Percentiles rank a stretch among this genome's conserved stretches.
These are phyloP conservation scores for Eucalyptus decipiens DNA, from an alignment of 345 rosid species.

Conservation along the genomic window DNA sequence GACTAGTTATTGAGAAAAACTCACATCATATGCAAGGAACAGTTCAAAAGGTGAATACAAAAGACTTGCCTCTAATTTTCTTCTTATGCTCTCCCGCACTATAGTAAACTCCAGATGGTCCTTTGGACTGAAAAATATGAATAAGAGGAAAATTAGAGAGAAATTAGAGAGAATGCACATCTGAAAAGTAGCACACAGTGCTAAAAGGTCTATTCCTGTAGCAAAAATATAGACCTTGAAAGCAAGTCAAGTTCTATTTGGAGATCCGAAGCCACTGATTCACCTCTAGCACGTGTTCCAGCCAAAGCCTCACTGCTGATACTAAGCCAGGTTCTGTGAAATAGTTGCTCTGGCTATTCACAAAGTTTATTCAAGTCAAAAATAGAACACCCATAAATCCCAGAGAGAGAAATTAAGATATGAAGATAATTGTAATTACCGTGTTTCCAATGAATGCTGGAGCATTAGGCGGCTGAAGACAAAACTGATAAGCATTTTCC, in stretches of 20 bases:
- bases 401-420: neutral
- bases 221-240: conserved; percentile 36
- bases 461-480: conserved; percentile 79
- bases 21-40: neutral
- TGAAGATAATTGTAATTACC: conserved; percentile 17
- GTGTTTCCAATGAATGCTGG: conserved; percentile 96
- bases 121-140: conserved; percentile 43
- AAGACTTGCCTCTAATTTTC: conserved; percentile 51
- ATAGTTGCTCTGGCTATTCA: conserved; percentile 96
- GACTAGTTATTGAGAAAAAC: neutral
- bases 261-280: conserved; percentile 45
- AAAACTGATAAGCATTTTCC: conserved; percentile 76
- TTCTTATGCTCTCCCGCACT: conserved; percentile 71
- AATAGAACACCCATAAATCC: neutral
- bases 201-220: neutral
- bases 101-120: conserved; percentile 83
- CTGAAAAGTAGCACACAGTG: neutral
- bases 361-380: conserved; percentile 31
- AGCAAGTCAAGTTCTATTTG: conserved; percentile 71
- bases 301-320: conserved; percentile 83
- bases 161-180: neutral
- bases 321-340: conserved; percentile 57
- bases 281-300: conserved; percentile 83
- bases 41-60: neutral
- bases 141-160: neutral